Evolutionary conservation across 306 rosid species (phyloP).

Genomic region (Vigna hirtella): DNA sequence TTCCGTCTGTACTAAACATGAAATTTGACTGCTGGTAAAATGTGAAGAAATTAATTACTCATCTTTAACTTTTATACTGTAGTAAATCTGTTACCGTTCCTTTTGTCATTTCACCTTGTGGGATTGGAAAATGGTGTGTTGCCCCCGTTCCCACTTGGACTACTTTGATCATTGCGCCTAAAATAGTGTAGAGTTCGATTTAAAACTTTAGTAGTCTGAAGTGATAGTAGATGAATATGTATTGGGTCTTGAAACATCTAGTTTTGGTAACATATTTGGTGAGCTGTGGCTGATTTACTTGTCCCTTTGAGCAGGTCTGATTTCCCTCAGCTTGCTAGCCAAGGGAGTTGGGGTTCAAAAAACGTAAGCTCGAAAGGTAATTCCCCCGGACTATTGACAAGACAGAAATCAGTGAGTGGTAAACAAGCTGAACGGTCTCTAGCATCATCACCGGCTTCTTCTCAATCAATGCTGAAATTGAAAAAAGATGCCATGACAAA

Average conservation of each 20-base stretch:
- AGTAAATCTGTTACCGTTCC: neutral
- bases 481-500: constrained; percentile 78
- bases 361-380: constrained; percentile 60
- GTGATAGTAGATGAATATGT: neutral
- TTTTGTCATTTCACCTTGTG: neutral
- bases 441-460: constrained; percentile 69
- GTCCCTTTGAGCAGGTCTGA: constrained; percentile 63
- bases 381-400: constrained; percentile 58
- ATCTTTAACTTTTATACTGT: neutral
- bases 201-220: neutral
- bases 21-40: neutral
- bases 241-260: neutral
- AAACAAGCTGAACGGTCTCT: constrained; percentile 62
- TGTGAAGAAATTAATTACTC: neutral
- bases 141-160: neutral
- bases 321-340: constrained; percentile 73
- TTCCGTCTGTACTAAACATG: neutral
- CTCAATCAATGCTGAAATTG: constrained; percentile 62
- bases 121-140: neutral
- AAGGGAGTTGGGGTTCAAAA: constrained; percentile 67
- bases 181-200: neutral
- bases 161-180: neutral
- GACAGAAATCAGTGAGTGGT: constrained; percentile 73
- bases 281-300: constrained; percentile 30
- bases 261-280: constrained; percentile 16